A percentile compares a stretch with the other conserved stretches of the same genome.
Evolutionary conservation across 208 protist genomes (phyloP).

Genomic region (Acanthamoeba quina): DNA sequence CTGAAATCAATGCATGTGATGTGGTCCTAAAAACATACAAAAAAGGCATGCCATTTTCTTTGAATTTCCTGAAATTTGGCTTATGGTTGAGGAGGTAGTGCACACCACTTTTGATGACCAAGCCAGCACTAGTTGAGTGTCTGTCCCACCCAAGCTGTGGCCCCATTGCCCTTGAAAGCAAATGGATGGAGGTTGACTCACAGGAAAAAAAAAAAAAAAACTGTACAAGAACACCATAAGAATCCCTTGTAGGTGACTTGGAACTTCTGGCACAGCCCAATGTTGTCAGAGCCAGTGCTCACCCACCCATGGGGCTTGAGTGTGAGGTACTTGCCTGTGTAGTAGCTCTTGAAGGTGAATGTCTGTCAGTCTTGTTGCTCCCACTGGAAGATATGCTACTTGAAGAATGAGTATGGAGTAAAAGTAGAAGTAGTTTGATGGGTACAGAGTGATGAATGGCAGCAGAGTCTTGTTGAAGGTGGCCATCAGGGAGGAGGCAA

Average conservation of each 20-base stretch:
- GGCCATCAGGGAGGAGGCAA: not conserved
- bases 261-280: conserved; percentile 23
- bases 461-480: not conserved
- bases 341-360: conserved; percentile 63
- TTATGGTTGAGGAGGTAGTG: too few species aligned
- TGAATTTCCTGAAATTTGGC: too few species aligned
- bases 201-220: not conserved
- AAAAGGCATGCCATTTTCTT: too few species aligned
- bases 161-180: too few species aligned
- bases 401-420: not conserved
- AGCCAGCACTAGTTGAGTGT: too few species aligned
- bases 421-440: conserved; percentile 29
- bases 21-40: too few species aligned
- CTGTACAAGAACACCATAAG: not conserved
- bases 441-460: not conserved
- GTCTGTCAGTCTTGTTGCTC: conserved; percentile 42
- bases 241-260: conserved; percentile 17
- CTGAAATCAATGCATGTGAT: too few species aligned
- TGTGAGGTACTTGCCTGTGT: conserved; percentile 51
- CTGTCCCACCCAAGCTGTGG: too few species aligned
- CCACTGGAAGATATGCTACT: not conserved
- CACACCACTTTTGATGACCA: too few species aligned
- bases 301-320: conserved; percentile 19
- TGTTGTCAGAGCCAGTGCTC: conserved; percentile 50
- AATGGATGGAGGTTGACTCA: too few species aligned